These are phyloP conservation scores for Colletotrichum higginsianum DNA, from an alignment of 2,329 filamentous ascomycete genomes.

Conservation along the genomic window DNA sequence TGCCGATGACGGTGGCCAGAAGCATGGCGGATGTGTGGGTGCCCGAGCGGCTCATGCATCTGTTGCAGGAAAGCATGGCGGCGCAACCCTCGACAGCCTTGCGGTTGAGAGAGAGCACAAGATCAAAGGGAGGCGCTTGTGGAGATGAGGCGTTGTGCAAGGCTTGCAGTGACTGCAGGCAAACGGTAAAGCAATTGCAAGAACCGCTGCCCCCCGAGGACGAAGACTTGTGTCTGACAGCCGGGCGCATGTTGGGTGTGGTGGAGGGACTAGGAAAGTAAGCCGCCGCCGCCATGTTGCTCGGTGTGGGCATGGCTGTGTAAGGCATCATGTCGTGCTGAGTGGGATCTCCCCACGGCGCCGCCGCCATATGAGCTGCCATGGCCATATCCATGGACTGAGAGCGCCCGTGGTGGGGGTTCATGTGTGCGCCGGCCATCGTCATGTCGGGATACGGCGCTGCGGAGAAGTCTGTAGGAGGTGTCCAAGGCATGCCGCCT, in stretches of 20 bases:
- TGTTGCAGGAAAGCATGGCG: constrained; percentile 61
- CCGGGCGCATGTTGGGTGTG: constrained; percentile 54
- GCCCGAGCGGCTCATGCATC: constrained; percentile 61
- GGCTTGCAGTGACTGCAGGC: constrained; percentile 62
- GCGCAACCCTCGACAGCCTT: constrained; percentile 65
- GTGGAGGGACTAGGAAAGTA: constrained; percentile 59
- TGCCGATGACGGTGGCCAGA: constrained; percentile 64
- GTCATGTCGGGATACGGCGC: constrained; percentile 52
- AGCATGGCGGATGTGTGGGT: constrained; percentile 64
- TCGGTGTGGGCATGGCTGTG: constrained; percentile 53
- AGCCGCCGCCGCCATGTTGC: constrained; percentile 51
- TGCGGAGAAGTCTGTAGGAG: constrained; percentile 53
- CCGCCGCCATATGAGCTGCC: constrained; percentile 46
- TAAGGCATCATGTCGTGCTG: constrained; percentile 53
- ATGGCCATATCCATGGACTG: constrained; percentile 55
- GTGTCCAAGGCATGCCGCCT: constrained; percentile 57
- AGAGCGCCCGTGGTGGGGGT: constrained; percentile 51
- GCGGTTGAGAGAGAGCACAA: constrained; percentile 61
- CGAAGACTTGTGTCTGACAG: constrained; percentile 43
- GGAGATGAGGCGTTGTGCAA: constrained; percentile 62
- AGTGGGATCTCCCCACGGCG: constrained; percentile 49
- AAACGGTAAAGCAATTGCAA: constrained; percentile 64
- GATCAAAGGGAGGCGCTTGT: constrained; percentile 58
- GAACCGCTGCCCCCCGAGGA: constrained; percentile 48
- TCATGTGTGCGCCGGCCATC: constrained; percentile 47